Conservation (phyloP, 331 rosid genomes). For the Stylosanthes scabra region DNA sequence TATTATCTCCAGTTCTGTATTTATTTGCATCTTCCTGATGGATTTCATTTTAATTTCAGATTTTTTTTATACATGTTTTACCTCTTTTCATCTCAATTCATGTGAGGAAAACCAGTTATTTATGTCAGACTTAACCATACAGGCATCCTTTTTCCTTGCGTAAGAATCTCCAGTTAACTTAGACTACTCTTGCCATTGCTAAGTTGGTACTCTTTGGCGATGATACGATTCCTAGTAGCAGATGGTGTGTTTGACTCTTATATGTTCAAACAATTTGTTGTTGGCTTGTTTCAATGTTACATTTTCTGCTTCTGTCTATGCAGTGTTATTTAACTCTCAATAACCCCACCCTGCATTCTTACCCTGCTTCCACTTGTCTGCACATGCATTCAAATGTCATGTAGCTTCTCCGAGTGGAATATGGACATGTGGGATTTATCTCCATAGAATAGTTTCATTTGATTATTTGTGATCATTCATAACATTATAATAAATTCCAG, state of each 20-base stretch:
- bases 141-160: conserved; percentile 30
- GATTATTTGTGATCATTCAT: conserved; percentile 10
- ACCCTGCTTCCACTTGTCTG: neutral
- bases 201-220: conserved; percentile 6
- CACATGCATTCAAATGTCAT: conserved; percentile 5
- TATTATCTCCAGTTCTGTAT: conserved; percentile 26
- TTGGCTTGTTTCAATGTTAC: conserved; percentile 16
- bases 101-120: conserved; percentile 37
- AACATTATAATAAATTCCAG: conserved; percentile 14
- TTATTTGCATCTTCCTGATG: conserved; percentile 23
- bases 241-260: conserved; percentile 15
- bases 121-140: conserved; percentile 32
- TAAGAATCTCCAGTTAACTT: conserved; percentile 24
- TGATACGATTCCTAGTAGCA: conserved; percentile 18
- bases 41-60: conserved; percentile 23
- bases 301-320: conserved; percentile 24
- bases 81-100: conserved; percentile 28
- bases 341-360: conserved; percentile 2
- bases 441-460: conserved; percentile 37
- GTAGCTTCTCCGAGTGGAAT: neutral
- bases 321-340: conserved; percentile 3
- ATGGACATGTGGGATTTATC: conserved; percentile 5
- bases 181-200: conserved; percentile 15
- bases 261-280: conserved; percentile 3
- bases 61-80: conserved; percentile 35